Evolutionary conservation across 257 asterid genomes (phyloP), one percentile per base, ranked within the genome.

Genomic region (Solanum microdontum): DNA sequence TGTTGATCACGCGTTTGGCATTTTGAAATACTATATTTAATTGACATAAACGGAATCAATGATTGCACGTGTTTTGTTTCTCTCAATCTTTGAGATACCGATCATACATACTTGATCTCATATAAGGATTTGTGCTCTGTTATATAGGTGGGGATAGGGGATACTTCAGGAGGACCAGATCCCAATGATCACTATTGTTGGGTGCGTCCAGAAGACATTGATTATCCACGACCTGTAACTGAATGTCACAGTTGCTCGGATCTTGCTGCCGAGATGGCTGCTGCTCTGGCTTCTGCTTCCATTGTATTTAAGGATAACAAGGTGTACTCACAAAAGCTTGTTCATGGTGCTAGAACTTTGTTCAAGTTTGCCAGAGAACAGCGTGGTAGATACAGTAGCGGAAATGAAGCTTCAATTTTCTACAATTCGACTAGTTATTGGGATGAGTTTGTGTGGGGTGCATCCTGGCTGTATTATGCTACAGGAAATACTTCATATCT

Each of bases 241-340:
- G 92, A 89, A 89, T 97, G 99, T 69, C 84, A 77, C 72, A 83
- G 93, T 91, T 95, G 99, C 93, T 97, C 99, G 0, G 99, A 97
- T 88, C 97, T 97, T 86, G 93, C 98, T 37, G 95, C 98, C 6
- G 99, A 97, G 91, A 95, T 97, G 99, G 96, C 99, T 83, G 99
- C 99, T 86, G 96, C 99, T 51, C 90, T 97, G 90, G 99, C 99
- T 62, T 95, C 99, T 21, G 98, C 99, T 0, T 97, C 99, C 3
- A 95, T 97, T 88, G 99, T 97, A 69, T 97, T 97, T 90, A 97
- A 94, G 92, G 98, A 95, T 86, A 93, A 94, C 89, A 95, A 94
- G 87, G 94, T 93, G 30, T 97, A 97, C 91, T 97, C 99, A 3
- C 95, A 93, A 24, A 97, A 95, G 93, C 98, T 97, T 58, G 98